phyloP scores from a whole-genome alignment of 179 eudicot genomes.

The Actinidia polygama region DNA sequence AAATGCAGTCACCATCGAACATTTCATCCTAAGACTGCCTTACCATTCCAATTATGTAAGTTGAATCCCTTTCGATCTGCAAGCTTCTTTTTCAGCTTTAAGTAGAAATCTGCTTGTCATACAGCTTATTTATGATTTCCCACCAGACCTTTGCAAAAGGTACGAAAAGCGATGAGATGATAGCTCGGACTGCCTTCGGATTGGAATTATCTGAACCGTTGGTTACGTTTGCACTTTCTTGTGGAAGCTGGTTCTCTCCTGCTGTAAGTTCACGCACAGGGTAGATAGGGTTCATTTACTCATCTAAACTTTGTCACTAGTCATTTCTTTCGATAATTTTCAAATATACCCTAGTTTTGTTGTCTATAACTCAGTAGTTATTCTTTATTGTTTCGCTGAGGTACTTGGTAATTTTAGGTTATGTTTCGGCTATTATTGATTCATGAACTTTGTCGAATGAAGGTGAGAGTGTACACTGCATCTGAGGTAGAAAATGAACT shows the following conservation, averaged over 20 bases:
- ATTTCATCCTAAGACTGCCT: constrained; percentile 80
- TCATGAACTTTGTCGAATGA: constrained; percentile 18
- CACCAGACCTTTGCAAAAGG: constrained; percentile 54
- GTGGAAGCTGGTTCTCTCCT: constrained; percentile 97
- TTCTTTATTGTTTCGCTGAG: too few species aligned
- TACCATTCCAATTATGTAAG: constrained; percentile 62
- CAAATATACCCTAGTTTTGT: neutral
- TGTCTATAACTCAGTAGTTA: neutral
- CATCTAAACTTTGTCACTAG: neutral
- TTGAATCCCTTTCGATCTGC: constrained; percentile 29
- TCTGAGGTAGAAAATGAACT: constrained; percentile 79
- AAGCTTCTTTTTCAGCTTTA: too few species aligned
- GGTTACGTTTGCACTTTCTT: constrained; percentile 89
- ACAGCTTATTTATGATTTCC: constrained; percentile 18
- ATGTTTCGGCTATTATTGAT: constrained; percentile 1
- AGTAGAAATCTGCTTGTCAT: neutral
- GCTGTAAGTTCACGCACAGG: constrained; percentile 58
- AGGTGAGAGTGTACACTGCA: constrained; percentile 90
- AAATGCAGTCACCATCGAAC: constrained; percentile 84
- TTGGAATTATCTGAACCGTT: constrained; percentile 88
- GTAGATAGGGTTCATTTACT: neutral
- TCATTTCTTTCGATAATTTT: neutral
- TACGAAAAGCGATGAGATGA: constrained; percentile 53
- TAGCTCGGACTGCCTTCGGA: constrained; percentile 57
- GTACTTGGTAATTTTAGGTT: too few species aligned